phyloP scores from a whole-genome alignment of 495 filamentous ascomycete species.

The Durotheca rogersii region DNA sequence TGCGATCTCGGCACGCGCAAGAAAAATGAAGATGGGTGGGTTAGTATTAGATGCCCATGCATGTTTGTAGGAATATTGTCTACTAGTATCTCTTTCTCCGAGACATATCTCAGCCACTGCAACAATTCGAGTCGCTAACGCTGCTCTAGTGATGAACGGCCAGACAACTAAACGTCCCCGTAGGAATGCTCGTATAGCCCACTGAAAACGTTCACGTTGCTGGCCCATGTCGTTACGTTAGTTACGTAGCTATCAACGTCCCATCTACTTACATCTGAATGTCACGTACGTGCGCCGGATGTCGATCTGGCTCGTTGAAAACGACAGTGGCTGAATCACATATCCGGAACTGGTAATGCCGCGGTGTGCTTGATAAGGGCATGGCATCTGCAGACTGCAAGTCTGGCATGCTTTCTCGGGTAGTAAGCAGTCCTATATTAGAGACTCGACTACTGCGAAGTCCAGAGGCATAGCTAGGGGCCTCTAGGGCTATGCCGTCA shows the following conservation, averaged over 20 bases:
- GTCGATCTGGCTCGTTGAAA: not conserved
- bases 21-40: too few relatives aligned
- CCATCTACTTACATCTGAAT: too few relatives aligned
- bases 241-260: not conserved
- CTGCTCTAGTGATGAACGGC: too few relatives aligned
- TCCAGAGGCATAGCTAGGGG: not conserved
- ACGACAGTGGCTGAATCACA: not conserved
- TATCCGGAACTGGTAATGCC: conserved; percentile 19
- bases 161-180: too few relatives aligned
- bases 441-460: conserved; percentile 2
- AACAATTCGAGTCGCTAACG: not conserved
- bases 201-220: not conserved
- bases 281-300: too few relatives aligned
- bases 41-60: too few relatives aligned
- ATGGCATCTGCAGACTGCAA: not conserved
- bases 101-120: not conserved
- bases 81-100: too few relatives aligned
- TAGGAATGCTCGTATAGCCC: too few relatives aligned
- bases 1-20: too few relatives aligned
- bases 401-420: too few relatives aligned
- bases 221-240: not conserved
- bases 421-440: too few relatives aligned
- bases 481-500: conserved; percentile 2
- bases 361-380: conserved; percentile 8
- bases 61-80: not conserved